These are phyloP conservation scores for Tilletia horrida DNA, from an alignment of 1,284 basidiomycete genomes.

Conservation along the genomic window DNA sequence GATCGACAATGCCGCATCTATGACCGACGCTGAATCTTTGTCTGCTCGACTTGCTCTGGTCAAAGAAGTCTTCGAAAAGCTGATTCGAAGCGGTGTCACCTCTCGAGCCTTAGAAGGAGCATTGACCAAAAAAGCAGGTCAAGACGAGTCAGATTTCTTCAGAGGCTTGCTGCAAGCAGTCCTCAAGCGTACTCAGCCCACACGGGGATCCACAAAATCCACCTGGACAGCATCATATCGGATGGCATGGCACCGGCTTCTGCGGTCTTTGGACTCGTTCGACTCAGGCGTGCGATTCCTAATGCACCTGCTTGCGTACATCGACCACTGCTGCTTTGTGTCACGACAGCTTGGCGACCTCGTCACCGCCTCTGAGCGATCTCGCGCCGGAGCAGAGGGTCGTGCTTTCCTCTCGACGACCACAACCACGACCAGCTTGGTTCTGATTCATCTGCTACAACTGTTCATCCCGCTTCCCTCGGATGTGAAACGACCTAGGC, in stretches of 20 bases:
- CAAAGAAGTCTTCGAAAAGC: not conserved
- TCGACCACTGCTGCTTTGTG: not conserved
- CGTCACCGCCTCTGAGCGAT: not conserved
- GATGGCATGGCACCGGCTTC: not conserved
- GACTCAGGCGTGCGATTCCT: not conserved
- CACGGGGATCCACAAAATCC: not conserved
- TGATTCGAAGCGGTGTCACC: slow-evolving; percentile 9
- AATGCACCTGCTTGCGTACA: not conserved
- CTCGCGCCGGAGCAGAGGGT: not conserved
- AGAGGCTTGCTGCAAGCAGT: not conserved
- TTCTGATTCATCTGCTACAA: not conserved
- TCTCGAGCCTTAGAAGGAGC: not conserved
- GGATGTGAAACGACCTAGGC: too few species aligned
- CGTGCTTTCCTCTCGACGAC: not conserved
- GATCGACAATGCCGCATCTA: not conserved
- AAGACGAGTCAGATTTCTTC: not conserved
- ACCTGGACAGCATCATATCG: not conserved
- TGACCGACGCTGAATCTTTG: not conserved
- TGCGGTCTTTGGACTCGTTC: not conserved
- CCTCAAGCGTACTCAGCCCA: not conserved
- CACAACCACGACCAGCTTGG: not conserved
- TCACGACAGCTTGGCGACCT: not conserved
- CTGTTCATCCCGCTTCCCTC: not conserved
- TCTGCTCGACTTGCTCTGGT: not conserved
- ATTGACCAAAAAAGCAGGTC: not conserved